phyloP scores from a whole-genome alignment of 805 yeast genomes.

The Candida ovalis region DNA sequence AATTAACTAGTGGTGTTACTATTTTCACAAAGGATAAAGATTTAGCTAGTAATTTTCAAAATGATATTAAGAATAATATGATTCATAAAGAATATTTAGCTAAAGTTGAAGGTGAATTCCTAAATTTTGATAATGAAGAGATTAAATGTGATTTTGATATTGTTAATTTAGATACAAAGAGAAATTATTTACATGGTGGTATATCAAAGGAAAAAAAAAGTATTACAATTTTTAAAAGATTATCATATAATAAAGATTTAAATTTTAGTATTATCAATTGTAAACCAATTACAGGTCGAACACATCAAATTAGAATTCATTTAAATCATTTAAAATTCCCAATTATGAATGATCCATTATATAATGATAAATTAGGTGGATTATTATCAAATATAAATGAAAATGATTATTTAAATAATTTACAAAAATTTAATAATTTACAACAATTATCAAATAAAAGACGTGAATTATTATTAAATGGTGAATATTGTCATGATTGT shows the following conservation, averaged over 20 bases:
- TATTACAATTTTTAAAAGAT: slow-evolving; percentile 18
- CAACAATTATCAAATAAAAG: slow-evolving; percentile 7
- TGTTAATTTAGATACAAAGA: slow-evolving; percentile 29
- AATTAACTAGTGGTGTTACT: slow-evolving; percentile 50
- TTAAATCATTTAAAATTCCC: slow-evolving; percentile 42
- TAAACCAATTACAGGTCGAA: slow-evolving; percentile 48
- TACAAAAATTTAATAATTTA: slow-evolving; percentile 9
- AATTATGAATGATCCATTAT: slow-evolving; percentile 34
- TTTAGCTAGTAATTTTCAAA: slow-evolving; percentile 32
- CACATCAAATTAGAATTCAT: slow-evolving; percentile 58
- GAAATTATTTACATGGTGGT: slow-evolving; percentile 23
- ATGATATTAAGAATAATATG: slow-evolving; percentile 28
- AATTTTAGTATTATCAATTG: slow-evolving; percentile 45
- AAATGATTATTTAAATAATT: slow-evolving; percentile 8
- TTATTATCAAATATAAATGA: slow-evolving; percentile 4
- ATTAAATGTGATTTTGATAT: slow-evolving; percentile 37
- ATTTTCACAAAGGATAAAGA: slow-evolving; percentile 39
- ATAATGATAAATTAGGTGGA: slow-evolving; percentile 13
- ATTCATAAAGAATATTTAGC: slow-evolving; percentile 45
- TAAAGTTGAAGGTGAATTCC: slow-evolving; percentile 40
- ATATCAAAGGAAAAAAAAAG: slow-evolving; percentile 19
- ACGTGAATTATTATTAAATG: slow-evolving; percentile 20
- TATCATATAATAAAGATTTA: slow-evolving; percentile 28
- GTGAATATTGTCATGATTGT: slow-evolving; percentile 34
- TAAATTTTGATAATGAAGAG: slow-evolving; percentile 17